A percentile compares a stretch with the other conserved stretches of the same genome.
Evolutionary conservation across 2,329 filamentous ascomycete species (phyloP).

Genomic region (Seiridium unicorne): DNA sequence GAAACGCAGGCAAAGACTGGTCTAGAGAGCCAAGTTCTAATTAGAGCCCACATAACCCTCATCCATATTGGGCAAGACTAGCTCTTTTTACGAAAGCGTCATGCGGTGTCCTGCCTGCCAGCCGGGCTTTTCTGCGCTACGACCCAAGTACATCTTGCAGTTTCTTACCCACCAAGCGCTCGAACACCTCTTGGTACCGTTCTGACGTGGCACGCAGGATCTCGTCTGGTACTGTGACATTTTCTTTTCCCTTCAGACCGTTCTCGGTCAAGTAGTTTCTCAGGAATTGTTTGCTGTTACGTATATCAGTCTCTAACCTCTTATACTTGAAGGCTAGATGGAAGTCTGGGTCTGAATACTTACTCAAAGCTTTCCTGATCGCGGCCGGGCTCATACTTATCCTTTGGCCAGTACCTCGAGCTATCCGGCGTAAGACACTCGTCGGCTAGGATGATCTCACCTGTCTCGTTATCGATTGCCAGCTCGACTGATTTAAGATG

Average conservation of each 20-base stretch:
- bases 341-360: not conserved
- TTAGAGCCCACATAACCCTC: too few relatives aligned
- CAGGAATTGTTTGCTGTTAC: slow-evolving; percentile 74
- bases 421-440: slow-evolving; percentile 82
- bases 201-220: slow-evolving; percentile 67
- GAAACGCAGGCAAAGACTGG: too few relatives aligned
- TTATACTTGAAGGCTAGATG: not conserved
- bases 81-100: too few relatives aligned
- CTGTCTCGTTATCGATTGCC: slow-evolving; percentile 61
- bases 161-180: slow-evolving; percentile 8
- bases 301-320: not conserved
- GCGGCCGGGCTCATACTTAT: slow-evolving; percentile 68
- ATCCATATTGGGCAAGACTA: too few relatives aligned
- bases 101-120: too few relatives aligned
- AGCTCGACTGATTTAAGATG: slow-evolving; percentile 48
- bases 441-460: slow-evolving; percentile 73
- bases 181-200: slow-evolving; percentile 67
- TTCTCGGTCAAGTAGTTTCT: slow-evolving; percentile 76
- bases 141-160: slow-evolving; percentile 6
- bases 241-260: slow-evolving; percentile 73
- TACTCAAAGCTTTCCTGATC: slow-evolving; percentile 70
- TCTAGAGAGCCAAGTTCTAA: too few relatives aligned
- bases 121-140: too few relatives aligned
- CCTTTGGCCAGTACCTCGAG: slow-evolving; percentile 82
- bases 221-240: slow-evolving; percentile 70